Base-by-base conservation (phyloP, 306 rosid species). In the Castanea mollissima region DNA sequence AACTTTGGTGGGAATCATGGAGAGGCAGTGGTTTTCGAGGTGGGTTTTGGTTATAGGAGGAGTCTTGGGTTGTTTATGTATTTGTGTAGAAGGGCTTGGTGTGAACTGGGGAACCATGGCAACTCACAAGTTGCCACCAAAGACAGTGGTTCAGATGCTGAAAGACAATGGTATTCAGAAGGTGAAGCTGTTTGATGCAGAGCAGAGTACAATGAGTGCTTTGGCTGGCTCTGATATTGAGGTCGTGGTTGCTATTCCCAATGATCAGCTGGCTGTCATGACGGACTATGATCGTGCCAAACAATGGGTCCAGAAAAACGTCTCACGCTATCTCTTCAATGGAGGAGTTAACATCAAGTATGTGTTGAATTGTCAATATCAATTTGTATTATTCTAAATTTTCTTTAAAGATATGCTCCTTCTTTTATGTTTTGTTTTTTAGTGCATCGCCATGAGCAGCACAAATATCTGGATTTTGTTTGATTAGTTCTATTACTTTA, bases 31-130 rank as follows among this genome's bases (percentile, higher is more conserved):
- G 81, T 20, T 85, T 82, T 35, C 77, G 49, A 69, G 23, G 55
- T 82, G 86, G 88, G 59, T 80, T n/a, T 65, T 88, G 58, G 31
- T 88, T 73, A 35, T 84, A 49, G 86, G 86, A 83, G 8, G 85
- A 83, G 8, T 89, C 29, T 29, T 80, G 87, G 76, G 76, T 80
- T 78, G 64, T 54, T 56, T 71, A 15, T 74, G 27, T 54, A 23
- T 54, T 51, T 75, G 71, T 59, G 92, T 87, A 15, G 91, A 90
- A 71, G 97, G 98, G 55, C 85, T 95, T 71, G 99, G 99, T 34
- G 97, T 95, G 71, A 95, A 95, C 70, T 95, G 99, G 99, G 99
- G 99, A 19, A 95, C 98, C 3, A 91, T 89, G 79, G 92, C 99
- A 14, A 87, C 91, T 1, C 99, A 91, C 67, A 75, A 84, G 78